Evolutionary conservation across 495 filamentous ascomycete genomes (phyloP).

Genomic region (Penicillium argentinense): DNA sequence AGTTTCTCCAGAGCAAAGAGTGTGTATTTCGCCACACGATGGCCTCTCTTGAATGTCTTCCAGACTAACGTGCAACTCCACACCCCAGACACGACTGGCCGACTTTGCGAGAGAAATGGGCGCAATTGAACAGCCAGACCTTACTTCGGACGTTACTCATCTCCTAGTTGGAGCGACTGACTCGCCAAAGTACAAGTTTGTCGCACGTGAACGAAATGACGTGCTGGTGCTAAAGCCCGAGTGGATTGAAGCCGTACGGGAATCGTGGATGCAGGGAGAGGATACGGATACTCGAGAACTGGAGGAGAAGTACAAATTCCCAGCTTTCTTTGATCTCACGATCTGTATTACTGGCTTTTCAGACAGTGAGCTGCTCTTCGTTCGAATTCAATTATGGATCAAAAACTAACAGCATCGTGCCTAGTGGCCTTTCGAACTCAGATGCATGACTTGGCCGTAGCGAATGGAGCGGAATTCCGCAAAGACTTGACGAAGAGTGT

Average conservation of each 20-base stretch:
- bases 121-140: slow-evolving; percentile 78
- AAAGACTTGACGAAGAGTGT: slow-evolving; percentile 80
- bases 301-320: slow-evolving; percentile 58
- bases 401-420: background rate
- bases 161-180: slow-evolving; percentile 84
- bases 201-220: slow-evolving; percentile 84
- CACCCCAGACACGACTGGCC: slow-evolving; percentile 64
- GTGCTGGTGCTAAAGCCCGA: slow-evolving; percentile 73
- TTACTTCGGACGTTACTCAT: slow-evolving; percentile 96
- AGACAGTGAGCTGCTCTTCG: slow-evolving; percentile 58
- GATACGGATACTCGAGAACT: slow-evolving; percentile 73
- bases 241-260: slow-evolving; percentile 83
- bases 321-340: slow-evolving; percentile 61
- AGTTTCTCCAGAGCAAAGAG: slow-evolving; percentile 76
- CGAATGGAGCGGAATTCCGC: slow-evolving; percentile 77
- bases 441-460: slow-evolving; percentile 61
- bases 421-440: slow-evolving; percentile 64
- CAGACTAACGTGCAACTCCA: slow-evolving; percentile 7
- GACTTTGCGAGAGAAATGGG: slow-evolving; percentile 77
- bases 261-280: slow-evolving; percentile 77
- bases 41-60: background rate
- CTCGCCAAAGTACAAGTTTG: slow-evolving; percentile 92
- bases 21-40: slow-evolving; percentile 41
- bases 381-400: background rate
- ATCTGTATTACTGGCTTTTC: slow-evolving; percentile 92